phyloP scores from a whole-genome alignment of 1,284 basidiomycete species.

The Ganoderma lingzhi region DNA sequence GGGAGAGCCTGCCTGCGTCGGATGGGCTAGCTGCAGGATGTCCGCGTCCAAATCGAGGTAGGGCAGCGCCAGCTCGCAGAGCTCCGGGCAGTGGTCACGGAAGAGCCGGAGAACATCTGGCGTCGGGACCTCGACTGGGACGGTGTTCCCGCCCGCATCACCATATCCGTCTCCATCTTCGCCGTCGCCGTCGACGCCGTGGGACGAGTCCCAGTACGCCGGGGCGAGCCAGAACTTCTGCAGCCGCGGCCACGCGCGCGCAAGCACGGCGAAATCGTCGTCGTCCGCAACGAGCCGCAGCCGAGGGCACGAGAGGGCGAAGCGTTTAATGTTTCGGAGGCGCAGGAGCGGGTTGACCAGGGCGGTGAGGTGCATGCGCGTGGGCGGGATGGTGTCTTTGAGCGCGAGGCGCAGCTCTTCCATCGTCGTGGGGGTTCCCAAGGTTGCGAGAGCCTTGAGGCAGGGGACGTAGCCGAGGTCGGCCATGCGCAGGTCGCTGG shows the following conservation, averaged over 20 bases:
- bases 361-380: not conserved
- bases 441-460: not conserved
- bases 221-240: not conserved
- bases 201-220: not conserved
- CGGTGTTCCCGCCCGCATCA: no score
- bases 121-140: not conserved
- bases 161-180: no score
- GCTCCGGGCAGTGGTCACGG: not conserved
- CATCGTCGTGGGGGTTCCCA: not conserved
- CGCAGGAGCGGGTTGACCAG: not conserved
- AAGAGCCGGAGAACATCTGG: not conserved
- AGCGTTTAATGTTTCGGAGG: not conserved
- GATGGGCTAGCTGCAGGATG: not conserved
- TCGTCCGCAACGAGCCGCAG: not conserved
- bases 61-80: not conserved
- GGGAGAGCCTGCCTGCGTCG: not conserved
- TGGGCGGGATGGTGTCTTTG: not conserved
- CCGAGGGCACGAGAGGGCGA: not conserved
- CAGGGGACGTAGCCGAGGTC: not conserved
- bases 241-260: not conserved
- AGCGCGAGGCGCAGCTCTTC: not conserved
- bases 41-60: not conserved
- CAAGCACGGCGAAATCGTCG: not conserved
- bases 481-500: not conserved
- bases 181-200: not conserved